Base-by-base conservation (phyloP, 768 basidiomycete species). In the Amanita jacksonii region DNA sequence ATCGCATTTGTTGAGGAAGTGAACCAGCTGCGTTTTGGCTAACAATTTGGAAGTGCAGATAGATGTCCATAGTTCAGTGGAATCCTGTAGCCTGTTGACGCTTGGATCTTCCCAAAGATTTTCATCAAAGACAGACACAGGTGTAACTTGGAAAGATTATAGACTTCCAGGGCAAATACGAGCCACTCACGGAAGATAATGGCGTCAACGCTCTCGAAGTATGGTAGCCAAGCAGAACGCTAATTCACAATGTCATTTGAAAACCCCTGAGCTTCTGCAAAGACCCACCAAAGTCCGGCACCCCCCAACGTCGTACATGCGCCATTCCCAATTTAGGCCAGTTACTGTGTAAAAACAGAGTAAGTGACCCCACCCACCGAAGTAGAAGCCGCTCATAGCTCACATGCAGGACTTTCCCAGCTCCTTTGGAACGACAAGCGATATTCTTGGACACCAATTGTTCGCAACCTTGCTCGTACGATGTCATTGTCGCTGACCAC, bases 91-190 rank as follows among this genome's bases (percentile, higher is more conserved):
- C 8, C 84, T 73, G 54, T 86, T 86, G 42, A 85, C 75, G 20
- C 69, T 66, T 5, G 66, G 65, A 55, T 87, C 85, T 61, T 88
- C 85, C 46, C 78, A 70, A 1, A 85, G 64, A 12, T 72, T 66
- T 56, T 88, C 81, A 56, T 89, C 84, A 51, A 88, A 89, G 37
- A 81, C 83, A 13, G 82, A 85, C 33, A 89, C 72, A 6, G 86
- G 86, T 1, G 83, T 80, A 16, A 89, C 69, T 70, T n/a, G 30
- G n/a, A 28, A 24, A 33, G 48, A 22, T 23, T 22, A 19, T 27
- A 8, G 5, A 28, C 27, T 6, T 36, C n/a, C 19, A 23, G 13
- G 18, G 16, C 33, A 32, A 45, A 36, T 32, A 22, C 39, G 16
- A n/a, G 13, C 31, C 36, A 63, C 61, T 34, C 49, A 70, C 69